These are phyloP conservation scores for Gnetum montanum DNA, from an alignment of 75 land plant genomes.

Conservation along the genomic window DNA sequence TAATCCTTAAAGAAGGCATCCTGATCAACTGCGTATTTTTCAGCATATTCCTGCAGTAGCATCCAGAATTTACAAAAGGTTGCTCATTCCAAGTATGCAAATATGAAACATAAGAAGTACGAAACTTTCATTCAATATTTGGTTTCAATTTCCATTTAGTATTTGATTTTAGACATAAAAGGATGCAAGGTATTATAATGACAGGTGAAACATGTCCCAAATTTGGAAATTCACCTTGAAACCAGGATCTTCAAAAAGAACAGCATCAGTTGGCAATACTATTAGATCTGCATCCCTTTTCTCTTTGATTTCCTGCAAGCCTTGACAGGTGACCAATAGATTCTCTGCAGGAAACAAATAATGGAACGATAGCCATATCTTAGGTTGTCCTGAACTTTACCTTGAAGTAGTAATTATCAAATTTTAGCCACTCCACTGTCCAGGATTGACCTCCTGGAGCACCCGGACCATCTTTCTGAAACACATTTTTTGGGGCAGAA, in stretches of 20 bases:
- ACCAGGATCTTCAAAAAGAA: conserved; percentile 81
- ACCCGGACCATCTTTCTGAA: conserved; percentile 96
- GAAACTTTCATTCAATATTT: background rate
- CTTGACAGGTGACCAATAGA: background rate
- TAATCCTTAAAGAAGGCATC: conserved; percentile 91
- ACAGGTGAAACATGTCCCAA: background rate
- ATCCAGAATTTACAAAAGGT: too few species aligned
- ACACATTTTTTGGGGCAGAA: background rate
- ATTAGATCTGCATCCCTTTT: conserved; percentile 76
- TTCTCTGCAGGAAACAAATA: too few species aligned
- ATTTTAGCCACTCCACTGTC: conserved; percentile 97
- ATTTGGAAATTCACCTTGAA: conserved; percentile 45
- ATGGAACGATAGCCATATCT: too few species aligned
- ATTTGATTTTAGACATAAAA: background rate
- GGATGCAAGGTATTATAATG: background rate
- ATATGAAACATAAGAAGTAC: too few species aligned
- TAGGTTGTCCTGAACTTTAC: conserved; percentile 25
- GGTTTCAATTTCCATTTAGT: background rate
- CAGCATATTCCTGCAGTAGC: conserved; percentile 66
- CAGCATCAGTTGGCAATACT: conserved; percentile 96
- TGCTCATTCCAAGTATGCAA: too few species aligned
- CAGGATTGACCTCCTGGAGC: conserved; percentile 97
- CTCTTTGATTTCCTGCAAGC: conserved; percentile 88
- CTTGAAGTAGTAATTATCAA: conserved; percentile 96
- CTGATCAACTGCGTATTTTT: conserved; percentile 91